Base-by-base conservation (phyloP, 1,284 basidiomycete species). In the Inonotus obliquus region DNA sequence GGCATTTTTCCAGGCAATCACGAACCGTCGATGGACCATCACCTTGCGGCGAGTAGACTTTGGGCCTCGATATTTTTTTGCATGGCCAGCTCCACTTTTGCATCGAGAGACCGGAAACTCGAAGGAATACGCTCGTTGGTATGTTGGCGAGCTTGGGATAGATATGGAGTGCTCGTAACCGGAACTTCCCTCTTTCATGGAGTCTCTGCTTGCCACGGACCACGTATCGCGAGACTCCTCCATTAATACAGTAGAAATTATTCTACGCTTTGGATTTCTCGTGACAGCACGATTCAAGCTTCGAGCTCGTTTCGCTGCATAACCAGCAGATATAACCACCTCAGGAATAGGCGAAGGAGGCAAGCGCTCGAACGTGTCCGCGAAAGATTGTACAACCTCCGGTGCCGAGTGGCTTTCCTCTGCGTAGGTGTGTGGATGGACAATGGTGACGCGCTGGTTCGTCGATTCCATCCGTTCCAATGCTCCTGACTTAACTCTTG, bases 261-360 rank as follows among this genome's bases (percentile, higher is more conserved):
- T 54, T 5, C 27, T 45, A 21, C 21, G 29, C 11, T 29, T 29
- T 35, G 23, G 25, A n/a, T 51, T 39, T 17, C 25, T 14, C 32
- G 25, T 49, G 32, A 37, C 25, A 49, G 19, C 49, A 32, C 39
- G 54, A 11, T 37, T 21, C 44, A 25, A n/a, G 47, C 38, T 23
- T n/a, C 61, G 56, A 9, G 19, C 45, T 37, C 35, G 52, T 13
- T 32, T 53, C 4, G 62, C 62, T 25, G 54, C 37, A 17, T 39
- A n/a, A n/a, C 62, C 62, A 35, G 62, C 62, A 38, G 44, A 54
- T 27, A 63, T 25, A n/a, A 63, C 62, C 4, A 27, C n/a, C 1
- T 63, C 52, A 11, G 62, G 62, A 35, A 63, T 25, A 38, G 41
- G 23, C 6, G 23, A 17, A 19, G 27, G 27, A 17, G 47, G 17